phyloP scores from a whole-genome alignment of 208 protist species.

The Acanthamoeba royreba region DNA sequence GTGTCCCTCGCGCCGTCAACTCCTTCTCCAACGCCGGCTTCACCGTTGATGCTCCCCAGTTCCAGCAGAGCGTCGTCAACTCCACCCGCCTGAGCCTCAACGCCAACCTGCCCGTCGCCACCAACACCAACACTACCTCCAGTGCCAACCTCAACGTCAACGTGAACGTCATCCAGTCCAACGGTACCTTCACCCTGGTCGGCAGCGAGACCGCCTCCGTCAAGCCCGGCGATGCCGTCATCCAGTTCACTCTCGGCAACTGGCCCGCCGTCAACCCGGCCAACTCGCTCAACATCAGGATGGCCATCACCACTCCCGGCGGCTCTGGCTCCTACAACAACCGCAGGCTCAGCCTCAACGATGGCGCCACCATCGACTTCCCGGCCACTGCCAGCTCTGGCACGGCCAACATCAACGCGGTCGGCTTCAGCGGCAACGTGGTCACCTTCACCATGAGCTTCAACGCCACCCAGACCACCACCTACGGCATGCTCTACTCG shows the following conservation, averaged over 20 bases:
- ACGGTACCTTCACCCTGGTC: not conserved
- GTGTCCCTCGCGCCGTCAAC: not conserved
- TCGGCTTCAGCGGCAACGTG: not conserved
- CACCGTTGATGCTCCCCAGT: not conserved
- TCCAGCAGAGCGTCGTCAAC: not conserved
- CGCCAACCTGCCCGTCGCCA: not conserved
- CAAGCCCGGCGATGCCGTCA: not conserved
- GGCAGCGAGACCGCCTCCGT: not conserved
- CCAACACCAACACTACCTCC: too few species aligned
- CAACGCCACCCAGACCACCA: too few species aligned
- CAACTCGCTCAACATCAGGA: not conserved
- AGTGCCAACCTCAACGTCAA: too few species aligned
- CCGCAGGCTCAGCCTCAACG: not conserved
- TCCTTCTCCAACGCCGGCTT: not conserved
- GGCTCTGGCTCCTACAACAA: not conserved
- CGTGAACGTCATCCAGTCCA: not conserved
- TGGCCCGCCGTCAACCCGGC: not conserved
- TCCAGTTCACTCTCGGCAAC: not conserved
- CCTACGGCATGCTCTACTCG: not conserved
- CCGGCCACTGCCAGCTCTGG: too few species aligned
- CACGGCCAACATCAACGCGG: too few species aligned
- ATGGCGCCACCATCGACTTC: not conserved
- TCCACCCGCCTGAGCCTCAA: not conserved
- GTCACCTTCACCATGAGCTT: too few species aligned
- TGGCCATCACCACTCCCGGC: not conserved